These are phyloP conservation scores for Lactarius indigo DNA, from an alignment of 768 basidiomycete species.

Conservation along the genomic window DNA sequence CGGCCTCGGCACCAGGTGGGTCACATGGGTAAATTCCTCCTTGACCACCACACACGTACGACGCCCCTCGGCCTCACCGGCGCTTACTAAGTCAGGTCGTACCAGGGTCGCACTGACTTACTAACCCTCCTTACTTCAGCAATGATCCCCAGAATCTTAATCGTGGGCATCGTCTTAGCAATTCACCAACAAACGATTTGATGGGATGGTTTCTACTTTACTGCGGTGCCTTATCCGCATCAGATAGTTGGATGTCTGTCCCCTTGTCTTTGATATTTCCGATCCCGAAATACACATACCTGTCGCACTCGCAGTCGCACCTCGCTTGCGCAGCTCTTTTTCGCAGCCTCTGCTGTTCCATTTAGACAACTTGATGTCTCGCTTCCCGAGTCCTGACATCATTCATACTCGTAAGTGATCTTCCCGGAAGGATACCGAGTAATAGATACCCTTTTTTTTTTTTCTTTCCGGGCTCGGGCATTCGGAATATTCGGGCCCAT, in stretches of 20 bases:
- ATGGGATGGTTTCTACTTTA: not conserved
- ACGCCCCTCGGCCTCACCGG: not conserved
- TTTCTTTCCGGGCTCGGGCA: constrained; percentile 3
- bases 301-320: not conserved
- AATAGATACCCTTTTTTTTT: not conserved
- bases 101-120: not conserved
- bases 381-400: constrained; percentile 8
- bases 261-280: not conserved
- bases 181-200: not conserved
- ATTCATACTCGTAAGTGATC: not conserved
- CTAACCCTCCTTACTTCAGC: constrained; percentile 12
- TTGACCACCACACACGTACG: not conserved
- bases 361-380: constrained; percentile 1
- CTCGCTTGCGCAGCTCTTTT: constrained; percentile 3
- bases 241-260: not conserved
- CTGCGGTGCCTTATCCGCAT: not conserved
- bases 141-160: not conserved
- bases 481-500: constrained; percentile 2
- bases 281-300: not conserved
- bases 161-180: constrained; percentile 9
- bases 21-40: not conserved
- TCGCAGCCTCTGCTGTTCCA: not conserved
- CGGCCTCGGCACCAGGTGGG: not conserved
- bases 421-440: not conserved
- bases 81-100: constrained; percentile 7